Base-by-base conservation (phyloP, 441 rosid species). In the Geranium incanum region DNA sequence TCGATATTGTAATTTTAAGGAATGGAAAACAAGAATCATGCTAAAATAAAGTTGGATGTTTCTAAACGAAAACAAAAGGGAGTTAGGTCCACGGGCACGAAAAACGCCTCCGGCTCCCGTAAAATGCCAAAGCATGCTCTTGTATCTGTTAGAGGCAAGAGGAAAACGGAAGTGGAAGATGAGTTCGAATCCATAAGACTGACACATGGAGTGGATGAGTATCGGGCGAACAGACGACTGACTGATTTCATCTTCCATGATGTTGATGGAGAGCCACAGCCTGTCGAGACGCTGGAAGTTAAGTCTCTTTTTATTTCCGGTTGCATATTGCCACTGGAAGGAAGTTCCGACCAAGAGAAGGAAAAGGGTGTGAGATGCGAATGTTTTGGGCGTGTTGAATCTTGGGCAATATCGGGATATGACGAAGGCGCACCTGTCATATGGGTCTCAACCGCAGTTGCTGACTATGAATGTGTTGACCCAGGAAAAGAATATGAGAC, bases 351-450 rank as follows among this genome's bases (percentile, higher is more conserved):
- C 11, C 79, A 80, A 65, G 87, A 84, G 63, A 84, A 76, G 70
- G 83, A 74, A 16, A 81, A 52, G 64, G 83, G 87, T 60, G 84
- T 87, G 12, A 76, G 83, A 71, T 89, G 93, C n/a, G 79, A 82
- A 12, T 87, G 83, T 4, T 91, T 86, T 69, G 95, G 89, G 33
- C 82, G 90, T 12, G 72, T 88, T 4, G 93, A 89, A 79, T 39
- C 82, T 4, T 93, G 97, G 97, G 55, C 69, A 66, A 86, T 93
- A 19, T 88, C 98, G 50, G 98, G 96, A 3, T 93, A 88, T 33
- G 97, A 88, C 72, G 93, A 87, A 50, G 97, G 95, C 6, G 81
- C 75, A 0, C 92, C 92, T 0, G 86, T 89, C 2, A 52, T 94
- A 18, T 91, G 96, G 98, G 71, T 94, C 6, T 78, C 93, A 0